Percentiles rank a stretch among this genome's conserved stretches.
Conservation (phyloP, 192 early-diverging fungal genomes). For the Umbelopsis vinacea region DNA sequence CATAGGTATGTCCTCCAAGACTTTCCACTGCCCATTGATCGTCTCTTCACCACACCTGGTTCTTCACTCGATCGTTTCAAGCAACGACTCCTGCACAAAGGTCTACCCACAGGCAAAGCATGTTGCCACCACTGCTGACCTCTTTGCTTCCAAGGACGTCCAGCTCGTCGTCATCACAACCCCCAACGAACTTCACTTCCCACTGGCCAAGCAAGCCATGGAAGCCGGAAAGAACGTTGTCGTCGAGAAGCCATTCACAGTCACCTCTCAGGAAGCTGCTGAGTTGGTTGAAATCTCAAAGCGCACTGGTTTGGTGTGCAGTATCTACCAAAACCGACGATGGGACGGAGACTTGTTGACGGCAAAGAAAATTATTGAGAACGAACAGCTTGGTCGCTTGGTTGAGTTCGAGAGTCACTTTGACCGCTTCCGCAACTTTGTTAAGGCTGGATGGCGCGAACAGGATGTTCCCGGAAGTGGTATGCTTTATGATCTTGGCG, state of each 20-base stretch:
- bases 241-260: conserved; percentile 81
- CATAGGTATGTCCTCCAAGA: conserved; percentile 42
- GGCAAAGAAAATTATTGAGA: conserved; percentile 59
- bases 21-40: conserved; percentile 71
- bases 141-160: conserved; percentile 56
- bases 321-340: conserved; percentile 79
- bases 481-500: conserved; percentile 74
- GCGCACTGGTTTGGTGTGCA: conserved; percentile 58
- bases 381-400: conserved; percentile 62
- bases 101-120: conserved; percentile 57
- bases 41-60: conserved; percentile 52
- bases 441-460: conserved; percentile 78
- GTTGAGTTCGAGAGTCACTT: conserved; percentile 77
- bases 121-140: conserved; percentile 53
- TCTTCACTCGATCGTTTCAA: conserved; percentile 50
- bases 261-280: conserved; percentile 62
- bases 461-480: conserved; percentile 65
- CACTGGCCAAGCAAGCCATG: conserved; percentile 59
- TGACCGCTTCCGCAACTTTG: conserved; percentile 72
- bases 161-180: conserved; percentile 77
- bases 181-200: conserved; percentile 69
- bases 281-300: conserved; percentile 62
- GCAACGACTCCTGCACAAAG: conserved; percentile 18
- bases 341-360: conserved; percentile 88
- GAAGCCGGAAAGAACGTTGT: conserved; percentile 72